Evolutionary conservation across 768 basidiomycete genomes (phyloP), one percentile per base, ranked within the genome.

Genomic region (Phylloporus sp.): DNA sequence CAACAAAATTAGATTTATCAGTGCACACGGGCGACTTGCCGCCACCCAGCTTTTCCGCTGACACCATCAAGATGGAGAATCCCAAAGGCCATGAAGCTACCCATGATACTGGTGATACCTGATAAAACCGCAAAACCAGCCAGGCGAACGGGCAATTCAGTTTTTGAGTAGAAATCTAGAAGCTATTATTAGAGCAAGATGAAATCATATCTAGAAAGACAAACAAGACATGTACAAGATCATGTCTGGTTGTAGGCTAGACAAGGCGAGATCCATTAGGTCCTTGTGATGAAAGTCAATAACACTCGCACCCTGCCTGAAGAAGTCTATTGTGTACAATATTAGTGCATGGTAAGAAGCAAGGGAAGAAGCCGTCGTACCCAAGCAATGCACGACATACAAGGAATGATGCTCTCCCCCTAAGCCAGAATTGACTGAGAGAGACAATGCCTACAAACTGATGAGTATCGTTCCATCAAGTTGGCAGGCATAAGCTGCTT

Each of bases 91-190:
- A 86, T 57, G 61, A 89, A 86, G 3, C 79, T 77, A 41, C 76
- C 72, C n/a, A 80, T 50, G 40, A 86, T 79, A 37, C 74, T 62
- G 5, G 77, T 69, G 2, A 74, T 43, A 43, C 82, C 79, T 59
- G 77, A 76, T 5, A 79, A 78, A 22, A 77, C 69, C 82, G 81
- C 86, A 70, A 86, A 85, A 54, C 73, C 78, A 1, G 81, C 82
- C 9, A 86, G 69, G 17, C 84, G 75, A 4, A 59, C 39, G 11
- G 57, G 56, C 14, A 84, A 68, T 56, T 80, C 79, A 21, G 63
- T 69, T 58, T 80, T 80, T 10, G 76, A 81, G 57, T 82, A 83
- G 43, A 77, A 84, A 29, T 55, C 54, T 49, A 14, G 9, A 14
- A 14, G 1, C 32, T 11, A 15, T 43, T n/a, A 7, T 48, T 22